A percentile compares a stretch with the other conserved stretches of the same genome.
Evolutionary conservation across 345 rosid genomes (phyloP).

Genomic region (Turnera subulata): DNA sequence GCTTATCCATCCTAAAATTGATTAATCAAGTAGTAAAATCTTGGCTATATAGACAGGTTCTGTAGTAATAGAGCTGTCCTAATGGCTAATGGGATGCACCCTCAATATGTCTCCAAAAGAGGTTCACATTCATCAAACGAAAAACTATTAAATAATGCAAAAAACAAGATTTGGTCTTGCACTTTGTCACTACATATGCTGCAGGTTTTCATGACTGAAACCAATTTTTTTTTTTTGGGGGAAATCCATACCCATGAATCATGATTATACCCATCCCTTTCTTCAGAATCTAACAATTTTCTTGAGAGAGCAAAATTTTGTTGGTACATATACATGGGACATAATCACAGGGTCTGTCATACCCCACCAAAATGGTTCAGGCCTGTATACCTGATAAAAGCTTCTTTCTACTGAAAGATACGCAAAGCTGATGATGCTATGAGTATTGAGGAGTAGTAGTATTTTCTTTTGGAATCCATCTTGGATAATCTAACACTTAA

Average conservation of each 20-base stretch:
- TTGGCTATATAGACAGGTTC: too few relatives aligned
- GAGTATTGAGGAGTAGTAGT: too few relatives aligned
- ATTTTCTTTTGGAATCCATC: background rate
- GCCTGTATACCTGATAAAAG: too few relatives aligned
- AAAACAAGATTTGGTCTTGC: background rate
- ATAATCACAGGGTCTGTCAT: conserved; percentile 7
- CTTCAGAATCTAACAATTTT: conserved; percentile 7
- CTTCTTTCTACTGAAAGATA: too few relatives aligned
- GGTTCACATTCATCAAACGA: background rate
- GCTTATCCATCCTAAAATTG: too few relatives aligned
- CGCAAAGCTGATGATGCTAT: too few relatives aligned
- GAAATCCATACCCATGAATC: conserved; percentile 24
- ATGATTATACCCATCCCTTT: conserved; percentile 17
- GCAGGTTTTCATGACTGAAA: background rate
- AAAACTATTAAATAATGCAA: background rate
- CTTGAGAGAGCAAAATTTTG: background rate
- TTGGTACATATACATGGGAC: background rate
- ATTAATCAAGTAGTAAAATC: too few relatives aligned
- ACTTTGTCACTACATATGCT: background rate
- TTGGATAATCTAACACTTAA: background rate
- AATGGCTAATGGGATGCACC: background rate
- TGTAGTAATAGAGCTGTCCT: too few relatives aligned
- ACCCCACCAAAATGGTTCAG: conserved; percentile 1
- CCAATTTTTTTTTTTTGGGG: conserved; percentile 10
- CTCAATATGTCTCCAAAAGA: background rate